Conservation (phyloP, 768 basidiomycete genomes). For the Xerocomellus chrysenteron region DNA sequence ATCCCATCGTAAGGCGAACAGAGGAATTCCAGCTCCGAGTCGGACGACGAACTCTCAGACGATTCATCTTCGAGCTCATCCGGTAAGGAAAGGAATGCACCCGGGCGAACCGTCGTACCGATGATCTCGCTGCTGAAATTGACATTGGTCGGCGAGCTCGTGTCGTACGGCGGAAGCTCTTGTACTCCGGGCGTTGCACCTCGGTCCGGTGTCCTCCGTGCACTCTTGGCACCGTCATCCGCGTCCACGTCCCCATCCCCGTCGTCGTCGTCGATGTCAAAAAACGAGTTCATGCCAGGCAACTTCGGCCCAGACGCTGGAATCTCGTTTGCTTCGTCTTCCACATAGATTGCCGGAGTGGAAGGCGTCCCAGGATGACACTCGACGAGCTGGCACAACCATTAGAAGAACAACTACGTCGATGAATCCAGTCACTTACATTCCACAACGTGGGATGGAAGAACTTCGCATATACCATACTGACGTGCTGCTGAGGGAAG, state of each 20-base stretch:
- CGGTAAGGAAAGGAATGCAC: slow-evolving; percentile 14
- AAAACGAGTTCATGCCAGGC: slow-evolving; percentile 14
- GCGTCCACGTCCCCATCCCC: neutral
- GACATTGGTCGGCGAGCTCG: neutral
- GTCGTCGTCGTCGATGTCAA: slow-evolving; percentile 11
- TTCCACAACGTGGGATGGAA: slow-evolving; percentile 25
- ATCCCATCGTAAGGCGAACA: neutral
- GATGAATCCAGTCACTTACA: neutral
- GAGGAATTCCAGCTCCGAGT: neutral
- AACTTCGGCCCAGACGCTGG: slow-evolving; percentile 1
- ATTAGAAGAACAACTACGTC: neutral
- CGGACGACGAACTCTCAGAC: neutral
- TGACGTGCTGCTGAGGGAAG: slow-evolving; percentile 9
- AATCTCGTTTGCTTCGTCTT: slow-evolving; percentile 13
- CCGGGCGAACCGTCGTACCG: slow-evolving; percentile 6
- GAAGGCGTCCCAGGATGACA: slow-evolving; percentile 13
- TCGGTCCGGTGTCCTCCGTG: neutral
- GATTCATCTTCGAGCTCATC: neutral
- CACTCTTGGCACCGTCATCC: neutral
- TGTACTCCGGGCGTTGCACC: neutral
- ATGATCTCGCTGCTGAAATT: slow-evolving; percentile 16
- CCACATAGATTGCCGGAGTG: slow-evolving; percentile 19
- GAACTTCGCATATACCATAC: slow-evolving; percentile 20
- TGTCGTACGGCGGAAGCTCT: slow-evolving; percentile 15
- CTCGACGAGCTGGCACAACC: slow-evolving; percentile 8